These are phyloP conservation scores for Macadamia integrifolia DNA, from an alignment of 164 flowering plant genomes.

Conservation along the genomic window DNA sequence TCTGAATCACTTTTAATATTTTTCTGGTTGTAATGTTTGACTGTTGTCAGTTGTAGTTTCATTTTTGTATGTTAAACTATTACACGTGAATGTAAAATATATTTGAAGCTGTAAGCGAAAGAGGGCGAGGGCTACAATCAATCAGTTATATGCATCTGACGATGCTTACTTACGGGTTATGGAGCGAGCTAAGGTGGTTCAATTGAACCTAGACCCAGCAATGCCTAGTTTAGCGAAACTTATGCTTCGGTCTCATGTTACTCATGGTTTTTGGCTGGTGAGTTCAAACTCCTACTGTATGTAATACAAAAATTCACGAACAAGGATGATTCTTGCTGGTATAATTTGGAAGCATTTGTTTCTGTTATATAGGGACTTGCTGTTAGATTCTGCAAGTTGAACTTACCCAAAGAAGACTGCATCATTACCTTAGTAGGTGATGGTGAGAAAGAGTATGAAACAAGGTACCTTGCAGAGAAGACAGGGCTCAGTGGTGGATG, in stretches of 20 bases:
- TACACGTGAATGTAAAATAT: neutral
- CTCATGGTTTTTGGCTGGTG: slow-evolving; percentile 38
- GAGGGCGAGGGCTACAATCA: neutral
- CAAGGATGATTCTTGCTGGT: neutral
- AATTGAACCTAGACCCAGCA: slow-evolving; percentile 15
- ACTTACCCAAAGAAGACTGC: slow-evolving; percentile 27
- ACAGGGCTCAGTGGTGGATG: slow-evolving; percentile 33
- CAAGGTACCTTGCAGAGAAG: slow-evolving; percentile 16
- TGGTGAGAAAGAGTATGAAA: slow-evolving; percentile 8
- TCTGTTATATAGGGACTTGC: slow-evolving; percentile 23
- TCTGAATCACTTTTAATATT: neutral
- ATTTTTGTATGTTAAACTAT: neutral
- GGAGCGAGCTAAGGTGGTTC: slow-evolving; percentile 35
- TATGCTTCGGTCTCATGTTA: slow-evolving; percentile 40
- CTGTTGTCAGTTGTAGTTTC: neutral
- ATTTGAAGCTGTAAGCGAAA: slow-evolving; percentile 5
- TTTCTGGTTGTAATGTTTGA: neutral
- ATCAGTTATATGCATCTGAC: neutral
- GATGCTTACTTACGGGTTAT: slow-evolving; percentile 8
- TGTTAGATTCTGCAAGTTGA: slow-evolving; percentile 10
- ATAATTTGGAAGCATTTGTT: neutral
- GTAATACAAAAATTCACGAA: neutral
- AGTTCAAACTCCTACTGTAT: neutral
- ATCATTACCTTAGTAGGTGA: slow-evolving; percentile 32
- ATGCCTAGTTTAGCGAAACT: slow-evolving; percentile 34